Conservation (phyloP, 2,329 filamentous ascomycete genomes). For the Talaromyces sp. region DNA sequence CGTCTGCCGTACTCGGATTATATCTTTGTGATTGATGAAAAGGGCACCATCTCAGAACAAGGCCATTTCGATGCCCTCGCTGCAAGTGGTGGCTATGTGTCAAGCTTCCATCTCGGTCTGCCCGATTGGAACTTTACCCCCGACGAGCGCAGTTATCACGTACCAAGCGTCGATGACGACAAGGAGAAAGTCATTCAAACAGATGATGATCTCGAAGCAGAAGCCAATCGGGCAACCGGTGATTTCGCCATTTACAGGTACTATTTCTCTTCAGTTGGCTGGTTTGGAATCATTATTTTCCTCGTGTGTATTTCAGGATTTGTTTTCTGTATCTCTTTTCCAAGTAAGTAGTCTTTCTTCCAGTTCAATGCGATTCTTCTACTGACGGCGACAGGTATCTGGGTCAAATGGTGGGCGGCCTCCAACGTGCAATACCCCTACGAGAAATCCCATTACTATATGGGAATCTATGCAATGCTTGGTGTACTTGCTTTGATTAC, state of each 20-base stretch:
- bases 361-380: background rate
- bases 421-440: conserved; percentile 34
- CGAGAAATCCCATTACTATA: conserved; percentile 31
- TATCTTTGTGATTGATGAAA: conserved; percentile 36
- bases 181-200: conserved; percentile 12
- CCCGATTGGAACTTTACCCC: conserved; percentile 29
- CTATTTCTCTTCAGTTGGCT: conserved; percentile 37
- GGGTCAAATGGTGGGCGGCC: conserved; percentile 40
- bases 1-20: conserved; percentile 41
- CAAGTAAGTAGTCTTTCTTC: conserved; percentile 23
- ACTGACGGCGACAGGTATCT: conserved; percentile 26
- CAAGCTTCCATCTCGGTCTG: conserved; percentile 32
- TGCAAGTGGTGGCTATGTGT: conserved; percentile 36
- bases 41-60: conserved; percentile 39
- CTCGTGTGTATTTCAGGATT: conserved; percentile 34
- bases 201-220: conserved; percentile 21
- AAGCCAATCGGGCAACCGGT: conserved; percentile 31
- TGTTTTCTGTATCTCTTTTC: conserved; percentile 39
- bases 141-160: conserved; percentile 13
- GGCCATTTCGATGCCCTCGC: conserved; percentile 37
- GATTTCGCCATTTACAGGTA: conserved; percentile 41
- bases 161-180: conserved; percentile 13
- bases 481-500: conserved; percentile 33
- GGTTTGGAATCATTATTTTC: conserved; percentile 31
- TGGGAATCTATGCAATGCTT: conserved; percentile 39